Percentiles rank a stretch among this genome's conserved stretches.
These are phyloP conservation scores for Leccinum fuscescens DNA, from an alignment of 1,284 basidiomycete genomes.

Conservation along the genomic window DNA sequence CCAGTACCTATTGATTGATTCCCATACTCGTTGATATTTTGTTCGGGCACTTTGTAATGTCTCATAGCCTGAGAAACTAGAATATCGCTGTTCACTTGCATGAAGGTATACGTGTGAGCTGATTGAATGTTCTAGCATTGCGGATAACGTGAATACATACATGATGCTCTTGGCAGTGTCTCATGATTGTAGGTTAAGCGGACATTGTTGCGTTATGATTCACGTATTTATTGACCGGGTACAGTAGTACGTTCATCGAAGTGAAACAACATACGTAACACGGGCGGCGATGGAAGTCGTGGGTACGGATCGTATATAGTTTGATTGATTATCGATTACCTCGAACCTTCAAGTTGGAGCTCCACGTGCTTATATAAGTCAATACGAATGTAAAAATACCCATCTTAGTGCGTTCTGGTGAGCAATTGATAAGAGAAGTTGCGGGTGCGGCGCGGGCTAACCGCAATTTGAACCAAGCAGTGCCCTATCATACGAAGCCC, in stretches of 20 bases:
- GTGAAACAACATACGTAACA: neutral
- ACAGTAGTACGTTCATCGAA: neutral
- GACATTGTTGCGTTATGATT: neutral
- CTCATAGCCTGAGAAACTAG: neutral
- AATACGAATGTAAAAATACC: neutral
- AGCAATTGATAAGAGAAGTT: neutral
- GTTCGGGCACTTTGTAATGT: conserved; percentile 4
- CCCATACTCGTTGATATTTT: conserved; percentile 1
- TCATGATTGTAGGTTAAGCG: neutral
- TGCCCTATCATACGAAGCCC: neutral
- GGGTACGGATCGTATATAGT: neutral
- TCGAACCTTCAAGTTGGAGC: neutral
- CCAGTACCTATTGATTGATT: neutral
- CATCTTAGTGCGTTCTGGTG: neutral
- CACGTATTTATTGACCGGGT: neutral
- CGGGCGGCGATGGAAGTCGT: neutral
- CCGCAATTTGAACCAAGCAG: neutral
- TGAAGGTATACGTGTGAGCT: too few relatives aligned
- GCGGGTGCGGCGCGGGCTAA: neutral
- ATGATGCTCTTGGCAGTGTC: neutral
- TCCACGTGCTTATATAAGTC: neutral
- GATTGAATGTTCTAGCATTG: neutral
- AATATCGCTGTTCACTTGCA: neutral
- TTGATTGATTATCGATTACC: neutral
- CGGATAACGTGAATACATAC: too few relatives aligned